Conservation (phyloP, 495 filamentous ascomycete species). For the Xylaria grammica region DNA sequence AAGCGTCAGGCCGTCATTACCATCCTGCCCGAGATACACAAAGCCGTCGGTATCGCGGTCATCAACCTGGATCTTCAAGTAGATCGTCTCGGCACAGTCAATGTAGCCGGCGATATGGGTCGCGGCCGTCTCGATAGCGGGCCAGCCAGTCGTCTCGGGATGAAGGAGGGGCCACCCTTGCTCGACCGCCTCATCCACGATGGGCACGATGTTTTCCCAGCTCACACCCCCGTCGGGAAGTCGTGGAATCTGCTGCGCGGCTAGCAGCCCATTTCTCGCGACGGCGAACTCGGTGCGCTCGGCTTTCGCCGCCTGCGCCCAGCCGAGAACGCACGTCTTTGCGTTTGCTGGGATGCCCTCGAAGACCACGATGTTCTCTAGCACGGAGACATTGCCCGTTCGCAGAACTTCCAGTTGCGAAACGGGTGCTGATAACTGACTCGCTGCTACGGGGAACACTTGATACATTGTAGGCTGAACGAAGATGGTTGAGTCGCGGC, state of each 20-base stretch:
- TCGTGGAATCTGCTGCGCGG: conserved; percentile 33
- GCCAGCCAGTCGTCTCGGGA: conserved; percentile 35
- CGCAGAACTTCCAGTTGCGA: conserved; percentile 36
- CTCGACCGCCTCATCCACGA: conserved; percentile 10
- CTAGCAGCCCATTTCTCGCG: conserved; percentile 34
- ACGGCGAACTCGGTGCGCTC: conserved; percentile 38
- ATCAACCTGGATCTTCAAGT: conserved; percentile 25
- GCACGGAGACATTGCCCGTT: conserved; percentile 25
- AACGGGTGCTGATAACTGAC: conserved; percentile 42
- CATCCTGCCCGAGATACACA: conserved; percentile 33
- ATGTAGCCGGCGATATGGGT: conserved; percentile 25
- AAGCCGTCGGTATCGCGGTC: conserved; percentile 24
- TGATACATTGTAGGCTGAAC: conserved; percentile 56
- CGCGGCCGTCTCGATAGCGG: conserved; percentile 14
- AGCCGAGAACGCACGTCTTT: conserved; percentile 37
- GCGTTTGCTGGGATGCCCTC: conserved; percentile 37
- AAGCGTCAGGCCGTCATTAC: conserved; percentile 25
- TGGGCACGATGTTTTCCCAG: conserved; percentile 6
- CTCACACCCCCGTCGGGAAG: conserved; percentile 31
- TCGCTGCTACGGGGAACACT: conserved; percentile 57
- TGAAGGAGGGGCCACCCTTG: conserved; percentile 17
- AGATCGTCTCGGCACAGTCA: conserved; percentile 27
- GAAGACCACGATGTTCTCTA: conserved; percentile 43
- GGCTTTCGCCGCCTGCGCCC: conserved; percentile 37
- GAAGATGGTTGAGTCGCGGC: conserved; percentile 57